Base-by-base conservation (phyloP, 768 basidiomycete genomes). In the Suillus subalutaceus region DNA sequence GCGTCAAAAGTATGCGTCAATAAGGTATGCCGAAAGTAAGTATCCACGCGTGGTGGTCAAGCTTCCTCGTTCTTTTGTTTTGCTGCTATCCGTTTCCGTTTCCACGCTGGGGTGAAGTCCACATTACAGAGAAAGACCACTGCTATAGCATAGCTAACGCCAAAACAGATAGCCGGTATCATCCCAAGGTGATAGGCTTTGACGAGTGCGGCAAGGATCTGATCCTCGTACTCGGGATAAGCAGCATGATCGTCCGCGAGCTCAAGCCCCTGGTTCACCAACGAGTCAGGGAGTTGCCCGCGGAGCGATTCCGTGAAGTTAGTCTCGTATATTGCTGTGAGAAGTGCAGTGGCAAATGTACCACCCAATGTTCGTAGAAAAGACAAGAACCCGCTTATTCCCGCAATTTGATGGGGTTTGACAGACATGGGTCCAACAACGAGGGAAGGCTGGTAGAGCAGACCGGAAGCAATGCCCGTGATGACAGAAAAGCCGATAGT, bases 381-480 rank as follows among this genome's bases (percentile, higher is more conserved):
- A 6, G 77, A 79, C 9, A 77, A 53, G 67, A 78, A 78, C 12
- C 77, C 77, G n/a, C 78, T 78, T 67, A 78, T 79, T 9, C 77
- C 78, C 4, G 77, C 77, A 37, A 78, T 61, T 62, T 78, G 78
- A 30, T 72, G 67, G 0, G 77, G 77, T 53, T 78, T 15, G 64
- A 78, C 78, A 2, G 76, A 78, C 71, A 79, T 73, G 50, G 78
- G 77, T 16, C 77, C 78, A 4, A 78, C 77, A 35, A 78, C 71
- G 37, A 78, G 77, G 56, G 77, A 75, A 40, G 78, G 77, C 57
- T 79, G 78, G 66, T 72, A 78, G 5, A 79, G 70, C 4, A 78
- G 70, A 3, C 77, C 77, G 7, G 78, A 78, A 1, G 74, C 77
- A 5, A 70, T 4, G 32, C 77, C 77, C 13, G 74, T 75, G 63